Percentiles rank a stretch among this genome's conserved stretches.
Evolutionary conservation across 176 grass and related monocot genomes (phyloP).

Genomic region (Musa itinerans): DNA sequence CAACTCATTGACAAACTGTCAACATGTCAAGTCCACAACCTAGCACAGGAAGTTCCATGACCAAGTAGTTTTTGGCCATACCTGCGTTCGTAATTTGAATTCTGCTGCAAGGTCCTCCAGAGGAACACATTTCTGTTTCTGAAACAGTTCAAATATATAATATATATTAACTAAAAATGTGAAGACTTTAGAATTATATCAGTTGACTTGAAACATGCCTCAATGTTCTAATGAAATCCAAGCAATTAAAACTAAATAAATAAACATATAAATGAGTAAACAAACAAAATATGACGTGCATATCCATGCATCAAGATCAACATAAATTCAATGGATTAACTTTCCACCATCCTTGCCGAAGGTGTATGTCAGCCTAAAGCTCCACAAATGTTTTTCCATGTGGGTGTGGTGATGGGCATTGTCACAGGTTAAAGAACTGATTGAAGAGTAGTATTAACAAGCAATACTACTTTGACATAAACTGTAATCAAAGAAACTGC

Average conservation of each 20-base stretch:
- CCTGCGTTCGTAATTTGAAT: slow-evolving; percentile 88
- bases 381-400: too few species aligned
- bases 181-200: background rate
- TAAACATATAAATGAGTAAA: background rate
- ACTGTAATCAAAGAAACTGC: too few species aligned
- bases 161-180: background rate
- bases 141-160: background rate
- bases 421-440: background rate
- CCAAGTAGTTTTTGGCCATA: slow-evolving; percentile 3
- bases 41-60: background rate
- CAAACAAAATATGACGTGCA: too few species aligned
- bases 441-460: background rate
- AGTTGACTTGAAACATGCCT: background rate
- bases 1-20: background rate
- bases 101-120: slow-evolving; percentile 88
- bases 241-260: background rate
- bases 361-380: too few species aligned
- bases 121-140: slow-evolving; percentile 91
- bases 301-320: too few species aligned
- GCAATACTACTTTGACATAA: background rate
- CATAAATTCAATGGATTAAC: too few species aligned
- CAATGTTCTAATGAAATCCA: background rate
- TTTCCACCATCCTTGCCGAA: too few species aligned
- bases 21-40: background rate
- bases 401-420: too few species aligned